These are phyloP conservation scores for Auricularia cornea DNA, from an alignment of 768 basidiomycete genomes.

Conservation along the genomic window DNA sequence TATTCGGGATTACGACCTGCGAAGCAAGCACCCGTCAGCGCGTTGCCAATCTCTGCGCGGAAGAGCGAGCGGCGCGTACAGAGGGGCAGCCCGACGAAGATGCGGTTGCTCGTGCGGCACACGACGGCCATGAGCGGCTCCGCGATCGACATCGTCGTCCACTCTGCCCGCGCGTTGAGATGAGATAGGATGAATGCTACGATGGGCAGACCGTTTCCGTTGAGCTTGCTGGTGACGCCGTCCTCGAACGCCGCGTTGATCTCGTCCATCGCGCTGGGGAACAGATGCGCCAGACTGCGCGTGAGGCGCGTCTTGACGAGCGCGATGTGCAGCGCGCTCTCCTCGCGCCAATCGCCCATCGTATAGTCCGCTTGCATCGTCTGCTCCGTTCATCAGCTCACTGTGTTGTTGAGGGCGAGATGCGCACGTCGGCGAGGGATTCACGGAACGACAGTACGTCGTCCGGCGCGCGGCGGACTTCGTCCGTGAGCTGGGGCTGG, in stretches of 20 bases:
- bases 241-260: constrained; percentile 33
- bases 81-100: constrained; percentile 8
- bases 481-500: constrained; percentile 33
- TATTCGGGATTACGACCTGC: constrained; percentile 6
- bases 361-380: constrained; percentile 29
- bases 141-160: background rate
- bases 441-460: constrained; percentile 28
- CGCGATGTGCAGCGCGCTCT: constrained; percentile 23
- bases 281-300: constrained; percentile 30
- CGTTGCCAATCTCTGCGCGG: background rate
- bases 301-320: constrained; percentile 25
- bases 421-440: constrained; percentile 22
- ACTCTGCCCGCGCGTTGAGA: too few relatives aligned
- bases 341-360: constrained; percentile 23
- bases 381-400: constrained; percentile 19
- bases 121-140: background rate
- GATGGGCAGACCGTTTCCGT: background rate
- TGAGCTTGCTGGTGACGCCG: constrained; percentile 16
- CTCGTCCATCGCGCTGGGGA: constrained; percentile 38
- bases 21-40: background rate
- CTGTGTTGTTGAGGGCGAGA: constrained; percentile 16
- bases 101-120: constrained; percentile 4
- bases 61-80: background rate
- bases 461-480: constrained; percentile 37
- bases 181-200: too few relatives aligned